phyloP scores from a whole-genome alignment of 139 green algal genomes.

The Chlamydomonas sphaeroides region DNA sequence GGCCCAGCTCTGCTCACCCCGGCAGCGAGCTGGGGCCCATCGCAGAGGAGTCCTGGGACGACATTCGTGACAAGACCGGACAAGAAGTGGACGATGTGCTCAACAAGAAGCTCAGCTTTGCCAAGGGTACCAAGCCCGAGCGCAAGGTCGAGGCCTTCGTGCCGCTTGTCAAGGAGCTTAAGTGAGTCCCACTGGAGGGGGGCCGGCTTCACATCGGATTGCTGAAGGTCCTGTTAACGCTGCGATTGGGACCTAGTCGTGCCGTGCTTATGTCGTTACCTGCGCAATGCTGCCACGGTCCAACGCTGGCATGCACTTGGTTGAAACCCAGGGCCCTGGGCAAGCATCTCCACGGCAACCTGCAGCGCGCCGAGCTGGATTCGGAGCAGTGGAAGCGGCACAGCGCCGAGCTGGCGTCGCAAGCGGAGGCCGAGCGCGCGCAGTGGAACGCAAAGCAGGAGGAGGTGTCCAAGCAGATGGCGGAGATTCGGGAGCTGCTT shows the following conservation, averaged over 20 bases:
- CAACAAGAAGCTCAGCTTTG: slow-evolving; percentile 52
- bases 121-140: slow-evolving; percentile 58
- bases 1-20: not conserved
- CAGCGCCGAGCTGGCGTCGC: slow-evolving; percentile 13
- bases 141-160: slow-evolving; percentile 71
- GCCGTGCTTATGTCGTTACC: no score
- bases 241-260: no score
- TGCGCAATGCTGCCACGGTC: no score
- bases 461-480: slow-evolving; percentile 42
- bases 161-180: slow-evolving; percentile 69
- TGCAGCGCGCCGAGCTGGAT: slow-evolving; percentile 50
- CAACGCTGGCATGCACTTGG: no score
- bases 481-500: slow-evolving; percentile 39
- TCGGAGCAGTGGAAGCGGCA: slow-evolving; percentile 57
- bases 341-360: slow-evolving; percentile 46
- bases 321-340: slow-evolving; percentile 66
- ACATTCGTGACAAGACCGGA: slow-evolving; percentile 57
- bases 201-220: not conserved
- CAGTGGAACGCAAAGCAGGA: slow-evolving; percentile 38
- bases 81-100: slow-evolving; percentile 50
- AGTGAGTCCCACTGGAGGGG: slow-evolving; percentile 51
- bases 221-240: no score
- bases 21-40: slow-evolving; percentile 1
- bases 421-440: slow-evolving; percentile 30
- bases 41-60: slow-evolving; percentile 61